Evolutionary conservation across 2,329 filamentous ascomycete species (phyloP), one percentile per base, ranked within the genome.

Genomic region (Penicillium sp.): DNA sequence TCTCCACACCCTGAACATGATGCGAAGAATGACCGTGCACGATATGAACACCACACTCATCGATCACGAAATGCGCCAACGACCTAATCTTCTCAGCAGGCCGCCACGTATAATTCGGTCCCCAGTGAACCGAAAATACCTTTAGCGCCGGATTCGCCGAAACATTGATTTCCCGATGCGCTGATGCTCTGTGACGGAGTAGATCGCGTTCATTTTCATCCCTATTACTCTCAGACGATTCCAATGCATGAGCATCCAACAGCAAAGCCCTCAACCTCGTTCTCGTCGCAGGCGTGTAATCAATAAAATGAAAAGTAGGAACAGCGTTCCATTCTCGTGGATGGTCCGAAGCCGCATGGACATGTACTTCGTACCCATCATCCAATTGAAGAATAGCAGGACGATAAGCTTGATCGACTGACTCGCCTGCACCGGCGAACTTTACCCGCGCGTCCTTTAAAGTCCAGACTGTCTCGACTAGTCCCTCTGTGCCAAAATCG

Each of bases 1-100:
- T 53, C 53, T 73, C 71, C 3, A 72, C 69, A 0, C 71, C 71
- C 55, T 73, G 71, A 3, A 72, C 49, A 57, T 73, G 71, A 58
- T 73, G 71, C 28, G 67, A 66, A 6, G 68, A 72, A 41, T 73
- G 70, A 0, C 70, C 70, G 44, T 73, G 71, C 10, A 73, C 60
- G 37, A 73, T 66, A 56, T 73, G 71, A 4, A 73, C 65, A 2
- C 57, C 70, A 42, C 71, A 72, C 54, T 72, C 70, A 42, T 72
- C 69, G 40, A 73, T 59, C 15, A 73, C 52, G 46, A 70, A 73
- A 49, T 68, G 70, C 13, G 71, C 71, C 10, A 72, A 52, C 4
- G 58, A 55, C 1, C 58, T 58, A 32, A 72, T 71, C 15, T 64
- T 52, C 2, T 53, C 50, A 1, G 57, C 52, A 0, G 71, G 69